Base-by-base conservation (phyloP, 352 stramenopile genomes). In the Pythium vanterpoolii region DNA sequence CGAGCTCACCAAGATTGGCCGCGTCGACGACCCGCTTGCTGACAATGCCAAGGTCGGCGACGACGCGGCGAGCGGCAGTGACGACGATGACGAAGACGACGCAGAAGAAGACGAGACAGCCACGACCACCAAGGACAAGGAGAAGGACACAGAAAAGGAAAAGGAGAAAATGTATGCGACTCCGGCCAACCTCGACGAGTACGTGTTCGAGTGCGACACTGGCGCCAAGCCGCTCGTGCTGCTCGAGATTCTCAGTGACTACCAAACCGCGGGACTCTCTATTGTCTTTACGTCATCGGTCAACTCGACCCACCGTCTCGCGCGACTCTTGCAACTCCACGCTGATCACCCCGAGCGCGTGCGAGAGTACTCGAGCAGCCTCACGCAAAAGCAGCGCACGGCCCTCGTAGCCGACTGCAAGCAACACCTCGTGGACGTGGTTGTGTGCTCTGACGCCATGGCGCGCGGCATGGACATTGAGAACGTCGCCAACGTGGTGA, bases 221-320 rank as follows among this genome's bases (percentile, higher is more conserved):
- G 82, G 92, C 63, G 94, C 97, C 53, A 99, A 99, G 70, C 96
- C 96, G 27, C 71, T 99, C 31, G 86, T 98, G 31, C 73, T 99
- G 34, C 73, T 99, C 21, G 87, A 97, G 42, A 76, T 98, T 14
- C 75, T 99, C 43, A 86, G 89, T 44, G 72, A 92, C 55, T 87
- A 85, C 76, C 69, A 48, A n/a, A 71, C 68, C 26, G 64, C 83
- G 40, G 62, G 62, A 33, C 72, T 97, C 24, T 87, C 89, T 45
- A 94, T 99, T 56, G 87, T 99, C 5, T 99, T 99, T 72, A 98
- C 95, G 16, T 92, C 91, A 10, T 98, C 94, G 60, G 81, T 99
- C 13, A 97, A 98, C 72, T 97, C 96, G 16, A 98, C 96, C 13
- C 96, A 98, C 74, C 89, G 96, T 40, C 76, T 99, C n/a, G 85